These are phyloP conservation scores for Deinandra increscens DNA, from an alignment of 129 eudicot species.

Conservation along the genomic window DNA sequence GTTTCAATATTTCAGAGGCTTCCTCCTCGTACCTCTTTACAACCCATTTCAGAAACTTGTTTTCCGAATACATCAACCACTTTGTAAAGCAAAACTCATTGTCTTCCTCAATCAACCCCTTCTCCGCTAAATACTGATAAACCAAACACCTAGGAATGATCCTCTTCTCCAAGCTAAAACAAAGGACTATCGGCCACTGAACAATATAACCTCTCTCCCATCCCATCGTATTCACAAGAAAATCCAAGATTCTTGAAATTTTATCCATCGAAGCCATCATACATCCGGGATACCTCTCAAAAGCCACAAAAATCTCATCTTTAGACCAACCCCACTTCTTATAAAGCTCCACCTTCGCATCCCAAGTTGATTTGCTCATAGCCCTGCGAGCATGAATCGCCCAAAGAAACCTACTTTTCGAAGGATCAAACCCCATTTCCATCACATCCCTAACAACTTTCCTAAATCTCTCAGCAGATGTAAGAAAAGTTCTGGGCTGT, in stretches of 20 bases:
- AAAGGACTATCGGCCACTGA: slow-evolving; percentile 22
- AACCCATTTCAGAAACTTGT: slow-evolving; percentile 34
- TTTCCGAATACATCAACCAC: slow-evolving; percentile 32
- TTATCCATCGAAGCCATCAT: slow-evolving; percentile 44
- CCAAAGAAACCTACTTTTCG: slow-evolving; percentile 29
- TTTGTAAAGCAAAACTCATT: slow-evolving; percentile 15
- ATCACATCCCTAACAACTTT: slow-evolving; percentile 30
- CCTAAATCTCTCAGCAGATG: slow-evolving; percentile 27
- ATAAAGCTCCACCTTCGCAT: slow-evolving; percentile 37
- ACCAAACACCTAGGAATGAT: slow-evolving; percentile 46
- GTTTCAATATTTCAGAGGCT: slow-evolving; percentile 35
- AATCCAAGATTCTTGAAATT: slow-evolving; percentile 38
- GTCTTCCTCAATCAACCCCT: slow-evolving; percentile 34
- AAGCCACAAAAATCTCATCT: slow-evolving; percentile 37
- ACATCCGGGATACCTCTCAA: slow-evolving; percentile 38
- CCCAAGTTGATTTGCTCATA: slow-evolving; percentile 48
- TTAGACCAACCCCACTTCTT: slow-evolving; percentile 50
- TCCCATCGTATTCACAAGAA: slow-evolving; percentile 46
- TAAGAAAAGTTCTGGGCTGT: slow-evolving; percentile 27
- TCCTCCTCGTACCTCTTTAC: slow-evolving; percentile 24
- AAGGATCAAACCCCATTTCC: slow-evolving; percentile 43
- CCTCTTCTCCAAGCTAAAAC: slow-evolving; percentile 45
- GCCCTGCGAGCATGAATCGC: slow-evolving; percentile 36
- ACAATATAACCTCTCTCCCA: slow-evolving; percentile 29
- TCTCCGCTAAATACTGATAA: slow-evolving; percentile 36